A percentile compares a stretch with the other conserved stretches of the same genome.
Evolutionary conservation across 805 yeast genomes (phyloP).

Genomic region (Tetrapisispora namnaoensis): DNA sequence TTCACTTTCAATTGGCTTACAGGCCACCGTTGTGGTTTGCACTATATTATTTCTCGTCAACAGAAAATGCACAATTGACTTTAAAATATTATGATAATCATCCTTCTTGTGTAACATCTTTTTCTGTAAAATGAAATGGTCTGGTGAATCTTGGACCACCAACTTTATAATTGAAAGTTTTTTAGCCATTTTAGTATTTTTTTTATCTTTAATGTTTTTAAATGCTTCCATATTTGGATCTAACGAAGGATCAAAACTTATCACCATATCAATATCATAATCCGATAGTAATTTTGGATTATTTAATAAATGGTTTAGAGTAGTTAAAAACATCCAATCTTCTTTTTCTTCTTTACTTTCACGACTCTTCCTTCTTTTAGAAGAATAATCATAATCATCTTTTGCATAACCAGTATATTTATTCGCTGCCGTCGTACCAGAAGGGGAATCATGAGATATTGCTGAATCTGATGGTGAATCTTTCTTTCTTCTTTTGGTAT

Average conservation of each 20-base stretch:
- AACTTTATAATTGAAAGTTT: slow-evolving; percentile 39
- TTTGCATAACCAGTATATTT: slow-evolving; percentile 15
- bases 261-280: slow-evolving; percentile 34
- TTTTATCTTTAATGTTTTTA: slow-evolving; percentile 13
- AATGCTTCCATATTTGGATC: slow-evolving; percentile 27
- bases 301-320: slow-evolving; percentile 36
- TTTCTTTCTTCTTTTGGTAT: slow-evolving; percentile 3
- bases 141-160: slow-evolving; percentile 36
- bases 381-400: slow-evolving; percentile 23
- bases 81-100: slow-evolving; percentile 16
- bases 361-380: slow-evolving; percentile 7
- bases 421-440: slow-evolving; percentile 2
- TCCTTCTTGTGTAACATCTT: slow-evolving; percentile 4
- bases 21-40: neutral
- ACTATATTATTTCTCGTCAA: slow-evolving; percentile 9
- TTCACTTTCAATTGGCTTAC: neutral
- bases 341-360: slow-evolving; percentile 7
- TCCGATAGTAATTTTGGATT: slow-evolving; percentile 26
- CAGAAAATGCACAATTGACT: slow-evolving; percentile 24
- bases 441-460: slow-evolving; percentile 2
- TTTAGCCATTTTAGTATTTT: neutral
- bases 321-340: slow-evolving; percentile 35
- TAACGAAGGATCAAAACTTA: slow-evolving; percentile 40
- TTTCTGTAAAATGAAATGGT: slow-evolving; percentile 30
- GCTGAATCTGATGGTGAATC: slow-evolving; percentile 7